Percentiles rank a stretch among this genome's conserved stretches.
Conservation (phyloP, 805 yeast species). For the Wilhelminamyces savonicus region DNA sequence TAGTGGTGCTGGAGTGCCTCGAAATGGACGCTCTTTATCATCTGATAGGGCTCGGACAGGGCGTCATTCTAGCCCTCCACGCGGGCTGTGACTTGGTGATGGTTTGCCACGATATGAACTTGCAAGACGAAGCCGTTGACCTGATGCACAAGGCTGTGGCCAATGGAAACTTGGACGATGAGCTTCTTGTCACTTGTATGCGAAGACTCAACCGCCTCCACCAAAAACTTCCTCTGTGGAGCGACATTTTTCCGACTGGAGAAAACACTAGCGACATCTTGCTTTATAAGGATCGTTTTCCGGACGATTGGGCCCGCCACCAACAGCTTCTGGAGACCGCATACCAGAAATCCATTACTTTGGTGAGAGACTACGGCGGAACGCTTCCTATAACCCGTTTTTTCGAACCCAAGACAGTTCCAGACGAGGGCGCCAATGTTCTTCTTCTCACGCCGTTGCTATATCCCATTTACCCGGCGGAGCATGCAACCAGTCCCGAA, state of each 20-base stretch:
- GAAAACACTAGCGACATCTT: slow-evolving; percentile 16
- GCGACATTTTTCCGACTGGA: slow-evolving; percentile 32
- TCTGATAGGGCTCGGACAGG: slow-evolving; percentile 63
- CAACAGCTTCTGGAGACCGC: slow-evolving; percentile 37
- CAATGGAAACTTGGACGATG: slow-evolving; percentile 39
- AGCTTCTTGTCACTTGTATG: slow-evolving; percentile 32
- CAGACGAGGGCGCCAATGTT: slow-evolving; percentile 18
- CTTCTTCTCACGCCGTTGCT: slow-evolving; percentile 33
- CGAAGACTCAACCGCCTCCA: slow-evolving; percentile 40
- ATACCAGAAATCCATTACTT: slow-evolving; percentile 45
- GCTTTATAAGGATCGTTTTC: slow-evolving; percentile 20
- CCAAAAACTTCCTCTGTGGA: slow-evolving; percentile 38
- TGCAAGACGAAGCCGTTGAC: slow-evolving; percentile 52
- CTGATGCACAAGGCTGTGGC: slow-evolving; percentile 30
- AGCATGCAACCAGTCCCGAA: slow-evolving; percentile 7
- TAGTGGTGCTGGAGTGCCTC: slow-evolving; percentile 53
- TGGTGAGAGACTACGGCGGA: slow-evolving; percentile 48
- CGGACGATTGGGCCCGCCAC: slow-evolving; percentile 36
- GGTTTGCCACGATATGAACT: slow-evolving; percentile 50
- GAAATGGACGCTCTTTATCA: slow-evolving; percentile 60
- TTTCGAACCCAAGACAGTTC: slow-evolving; percentile 10
- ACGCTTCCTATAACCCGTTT: slow-evolving; percentile 42
- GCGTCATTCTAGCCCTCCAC: slow-evolving; percentile 52
- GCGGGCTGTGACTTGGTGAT: slow-evolving; percentile 62
- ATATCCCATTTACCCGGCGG: slow-evolving; percentile 25